Base-by-base conservation (phyloP, 2,329 filamentous ascomycete genomes). In the Amauroascus niger region DNA sequence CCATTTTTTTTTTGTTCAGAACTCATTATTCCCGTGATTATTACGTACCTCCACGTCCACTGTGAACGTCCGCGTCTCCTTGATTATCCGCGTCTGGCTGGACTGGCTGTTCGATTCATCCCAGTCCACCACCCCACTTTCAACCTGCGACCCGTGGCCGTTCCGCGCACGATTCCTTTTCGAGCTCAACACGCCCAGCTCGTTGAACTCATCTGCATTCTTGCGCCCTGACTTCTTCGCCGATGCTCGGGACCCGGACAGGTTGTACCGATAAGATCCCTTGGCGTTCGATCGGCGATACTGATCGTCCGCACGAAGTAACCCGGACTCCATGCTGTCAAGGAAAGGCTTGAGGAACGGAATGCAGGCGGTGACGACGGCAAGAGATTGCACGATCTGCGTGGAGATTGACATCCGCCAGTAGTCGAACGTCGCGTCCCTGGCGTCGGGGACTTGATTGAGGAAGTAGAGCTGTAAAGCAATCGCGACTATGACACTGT, bases 281-380 rank as follows among this genome's bases (percentile, higher is more conserved):
- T 52, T 48, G 33, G 30, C 43, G 22, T 41, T 47, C n/a, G 43
- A 47, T 47, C 53, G 55, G 9, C 53, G 55, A 18, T 50, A 54
- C 32, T 49, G 53, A 18, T 63, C 61, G 37, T 64, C 61, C 2
- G 62, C 50, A 6, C 63, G 59, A 18, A 65, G 57, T 0, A 63
- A 52, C 2, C 62, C 62, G 2, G 59, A 62, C 20, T 65, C 64
- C n/a, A 65, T 58, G 2, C 60, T 60, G 33, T 65, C 59, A 58
- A 67, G 60, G 45, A 65, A 63, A 1, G 63, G 56, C 30, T 63
- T 65, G 24, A 62, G 60, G 53, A 64, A 66, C 1, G 63, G 61
- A 14, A 66, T 57, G 48, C 61, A 64, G 7, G 62, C 62, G 13
- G 64, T 65, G 6, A 63, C 50, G 13, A 65, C 63, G 3, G 59